Evolutionary conservation across 2,329 filamentous ascomycete genomes (phyloP).

Genomic region (Diplodia intermedia): DNA sequence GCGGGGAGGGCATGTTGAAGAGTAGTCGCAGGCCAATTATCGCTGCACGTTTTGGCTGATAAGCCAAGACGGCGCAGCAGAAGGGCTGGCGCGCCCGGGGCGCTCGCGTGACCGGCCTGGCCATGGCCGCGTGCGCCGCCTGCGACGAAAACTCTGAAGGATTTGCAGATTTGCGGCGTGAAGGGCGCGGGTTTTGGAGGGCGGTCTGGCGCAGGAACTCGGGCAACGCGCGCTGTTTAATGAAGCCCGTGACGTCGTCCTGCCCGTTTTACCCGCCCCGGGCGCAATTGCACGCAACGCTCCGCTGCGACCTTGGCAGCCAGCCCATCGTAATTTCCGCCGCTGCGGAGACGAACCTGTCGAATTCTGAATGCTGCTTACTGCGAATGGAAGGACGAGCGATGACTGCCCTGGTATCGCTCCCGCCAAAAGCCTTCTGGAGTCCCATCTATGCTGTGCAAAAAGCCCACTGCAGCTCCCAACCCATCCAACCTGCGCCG

Average conservation of each 20-base stretch:
- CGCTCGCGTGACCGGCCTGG: conserved; percentile 26
- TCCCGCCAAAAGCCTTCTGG: conserved; percentile 14
- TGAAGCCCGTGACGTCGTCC: conserved; percentile 26
- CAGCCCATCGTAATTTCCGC: conserved; percentile 23
- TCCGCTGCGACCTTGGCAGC: conserved; percentile 14
- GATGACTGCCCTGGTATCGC: conserved; percentile 24
- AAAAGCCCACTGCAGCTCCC: conserved; percentile 21
- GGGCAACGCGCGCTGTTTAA: conserved; percentile 24
- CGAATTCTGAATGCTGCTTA: conserved; percentile 24
- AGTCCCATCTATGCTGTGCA: conserved; percentile 19
- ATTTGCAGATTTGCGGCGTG: conserved; percentile 30
- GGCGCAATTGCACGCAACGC: conserved; percentile 15
- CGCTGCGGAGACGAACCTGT: conserved; percentile 24
- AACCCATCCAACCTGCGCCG: conserved; percentile 19
- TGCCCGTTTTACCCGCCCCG: conserved; percentile 25
- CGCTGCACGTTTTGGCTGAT: conserved; percentile 17
- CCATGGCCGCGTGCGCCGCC: conserved; percentile 27
- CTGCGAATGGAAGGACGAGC: conserved; percentile 26
- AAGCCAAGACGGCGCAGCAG: conserved; percentile 23
- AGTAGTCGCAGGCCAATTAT: conserved; percentile 23
- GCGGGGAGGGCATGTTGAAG: conserved; percentile 29
- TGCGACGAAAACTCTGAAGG: conserved; percentile 29
- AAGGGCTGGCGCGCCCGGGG: conserved; percentile 14
- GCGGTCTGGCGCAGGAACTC: conserved; percentile 12
- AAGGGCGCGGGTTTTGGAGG: conserved; percentile 14